Percentiles rank a stretch among this genome's conserved stretches.
phyloP scores from a whole-genome alignment of 2,329 filamentous ascomycete genomes.

The Neofusicoccum ribis region DNA sequence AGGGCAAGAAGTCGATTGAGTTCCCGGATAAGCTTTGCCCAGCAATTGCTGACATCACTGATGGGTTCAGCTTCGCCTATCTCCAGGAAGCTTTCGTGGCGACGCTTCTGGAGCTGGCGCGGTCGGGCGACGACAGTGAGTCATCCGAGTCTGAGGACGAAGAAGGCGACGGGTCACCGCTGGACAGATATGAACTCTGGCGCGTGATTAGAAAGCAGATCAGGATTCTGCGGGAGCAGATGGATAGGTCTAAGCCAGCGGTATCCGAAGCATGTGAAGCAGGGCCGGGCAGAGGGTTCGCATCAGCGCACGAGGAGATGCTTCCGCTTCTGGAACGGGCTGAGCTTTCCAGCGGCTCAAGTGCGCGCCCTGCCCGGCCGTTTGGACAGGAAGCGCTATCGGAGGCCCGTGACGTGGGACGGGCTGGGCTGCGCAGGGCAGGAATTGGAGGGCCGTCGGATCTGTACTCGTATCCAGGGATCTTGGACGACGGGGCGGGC shows the following conservation, averaged over 20 bases:
- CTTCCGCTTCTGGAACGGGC: conserved; percentile 26
- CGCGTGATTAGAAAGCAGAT: conserved; percentile 65
- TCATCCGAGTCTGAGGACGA: conserved; percentile 20
- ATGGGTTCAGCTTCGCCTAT: conserved; percentile 48
- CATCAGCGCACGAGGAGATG: conserved; percentile 26
- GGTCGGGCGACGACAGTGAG: conserved; percentile 30
- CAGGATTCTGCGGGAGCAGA: conserved; percentile 59
- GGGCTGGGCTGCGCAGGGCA: neutral
- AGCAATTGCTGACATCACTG: conserved; percentile 44
- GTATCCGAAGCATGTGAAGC: conserved; percentile 11
- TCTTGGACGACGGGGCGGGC: neutral
- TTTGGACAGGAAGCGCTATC: conserved; percentile 3
- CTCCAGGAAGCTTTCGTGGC: conserved; percentile 48
- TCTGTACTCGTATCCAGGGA: conserved; percentile 1
- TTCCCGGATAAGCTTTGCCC: conserved; percentile 44
- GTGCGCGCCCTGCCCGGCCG: neutral
- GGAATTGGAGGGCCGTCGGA: neutral
- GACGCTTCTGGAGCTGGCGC: conserved; percentile 39
- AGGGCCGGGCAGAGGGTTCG: neutral
- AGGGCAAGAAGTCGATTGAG: conserved; percentile 53
- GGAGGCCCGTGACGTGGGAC: neutral
- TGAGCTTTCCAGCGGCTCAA: conserved; percentile 25
- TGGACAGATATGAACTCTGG: conserved; percentile 59
- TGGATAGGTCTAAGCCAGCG: conserved; percentile 37
- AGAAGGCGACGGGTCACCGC: conserved; percentile 43